Conservation (phyloP, 345 rosid species). For the Citrus cavaleriei region DNA sequence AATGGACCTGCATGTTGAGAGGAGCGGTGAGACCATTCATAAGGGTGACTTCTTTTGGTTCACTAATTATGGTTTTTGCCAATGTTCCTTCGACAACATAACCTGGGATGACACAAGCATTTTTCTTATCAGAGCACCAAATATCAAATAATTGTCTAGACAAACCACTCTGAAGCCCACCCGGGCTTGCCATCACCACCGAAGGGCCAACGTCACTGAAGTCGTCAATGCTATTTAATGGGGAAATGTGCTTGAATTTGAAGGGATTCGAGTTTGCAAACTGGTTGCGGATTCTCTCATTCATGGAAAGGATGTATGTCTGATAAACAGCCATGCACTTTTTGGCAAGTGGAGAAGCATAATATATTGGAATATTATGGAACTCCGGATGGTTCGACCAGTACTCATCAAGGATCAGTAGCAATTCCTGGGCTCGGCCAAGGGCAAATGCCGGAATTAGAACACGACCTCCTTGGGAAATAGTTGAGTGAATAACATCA, state of each 20-base stretch:
- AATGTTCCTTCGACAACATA: constrained; percentile 81
- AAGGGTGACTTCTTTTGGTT: constrained; percentile 90
- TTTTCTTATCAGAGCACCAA: constrained; percentile 94
- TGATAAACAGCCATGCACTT: constrained; percentile 97
- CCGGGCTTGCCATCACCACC: constrained; percentile 94
- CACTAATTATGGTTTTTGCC: constrained; percentile 80
- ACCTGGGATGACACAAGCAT: constrained; percentile 82
- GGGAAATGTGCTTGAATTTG: constrained; percentile 83
- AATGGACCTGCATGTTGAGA: constrained; percentile 87
- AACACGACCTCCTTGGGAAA: constrained; percentile 92
- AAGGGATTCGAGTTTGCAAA: constrained; percentile 91
- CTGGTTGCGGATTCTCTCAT: constrained; percentile 86
- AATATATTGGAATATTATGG: constrained; percentile 87
- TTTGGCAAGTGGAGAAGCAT: constrained; percentile 94
- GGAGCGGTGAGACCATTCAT: constrained; percentile 92
- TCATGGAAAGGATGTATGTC: constrained; percentile 94
- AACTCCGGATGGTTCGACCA: constrained; percentile 89
- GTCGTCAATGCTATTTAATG: constrained; percentile 79
- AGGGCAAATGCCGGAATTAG: constrained; percentile 80
- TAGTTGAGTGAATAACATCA: constrained; percentile 80
- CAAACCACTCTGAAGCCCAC: constrained; percentile 88
- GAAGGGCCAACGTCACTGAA: constrained; percentile 86
- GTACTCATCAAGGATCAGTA: constrained; percentile 81
- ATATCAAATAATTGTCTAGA: constrained; percentile 86
- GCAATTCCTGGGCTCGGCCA: constrained; percentile 85